These are phyloP conservation scores for Quercus tomentella DNA, from an alignment of 331 rosid species.

Conservation along the genomic window DNA sequence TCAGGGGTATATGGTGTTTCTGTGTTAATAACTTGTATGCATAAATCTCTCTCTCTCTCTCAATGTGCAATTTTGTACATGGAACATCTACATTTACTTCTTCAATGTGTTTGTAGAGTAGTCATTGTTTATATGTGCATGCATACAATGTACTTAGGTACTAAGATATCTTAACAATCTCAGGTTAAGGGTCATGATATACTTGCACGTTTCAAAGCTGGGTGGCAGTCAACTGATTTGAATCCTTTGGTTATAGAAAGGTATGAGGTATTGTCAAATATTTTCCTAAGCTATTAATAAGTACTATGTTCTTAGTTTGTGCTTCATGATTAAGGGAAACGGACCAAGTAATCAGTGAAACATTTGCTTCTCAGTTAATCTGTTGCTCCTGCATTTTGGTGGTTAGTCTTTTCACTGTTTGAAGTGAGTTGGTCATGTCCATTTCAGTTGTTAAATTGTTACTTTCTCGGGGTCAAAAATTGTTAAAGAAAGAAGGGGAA, in stretches of 20 bases:
- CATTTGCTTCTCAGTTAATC: neutral
- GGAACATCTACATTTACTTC: neutral
- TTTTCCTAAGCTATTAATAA: neutral
- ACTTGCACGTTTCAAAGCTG: constrained; percentile 97
- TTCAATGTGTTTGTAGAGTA: neutral
- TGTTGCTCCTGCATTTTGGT: neutral
- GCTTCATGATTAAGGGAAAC: neutral
- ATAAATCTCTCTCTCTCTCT: neutral
- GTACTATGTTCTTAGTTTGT: neutral
- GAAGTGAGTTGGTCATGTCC: neutral
- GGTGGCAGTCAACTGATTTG: constrained; percentile 57
- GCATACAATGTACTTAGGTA: neutral
- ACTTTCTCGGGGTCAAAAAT: neutral
- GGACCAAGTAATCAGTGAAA: neutral
- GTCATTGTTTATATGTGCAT: neutral
- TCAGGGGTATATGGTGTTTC: constrained; percentile 42
- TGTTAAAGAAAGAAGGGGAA: too few relatives aligned
- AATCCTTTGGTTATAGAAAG: constrained; percentile 74
- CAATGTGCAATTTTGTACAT: neutral
- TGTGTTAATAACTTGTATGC: neutral
- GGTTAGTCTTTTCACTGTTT: neutral
- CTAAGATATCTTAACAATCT: constrained; percentile 20
- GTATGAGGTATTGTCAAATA: constrained; percentile 53
- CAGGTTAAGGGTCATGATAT: constrained; percentile 84
- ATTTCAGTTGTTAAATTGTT: neutral